phyloP scores from a whole-genome alignment of 352 stramenopile genomes.

The Phytophthora boehmeriae region DNA sequence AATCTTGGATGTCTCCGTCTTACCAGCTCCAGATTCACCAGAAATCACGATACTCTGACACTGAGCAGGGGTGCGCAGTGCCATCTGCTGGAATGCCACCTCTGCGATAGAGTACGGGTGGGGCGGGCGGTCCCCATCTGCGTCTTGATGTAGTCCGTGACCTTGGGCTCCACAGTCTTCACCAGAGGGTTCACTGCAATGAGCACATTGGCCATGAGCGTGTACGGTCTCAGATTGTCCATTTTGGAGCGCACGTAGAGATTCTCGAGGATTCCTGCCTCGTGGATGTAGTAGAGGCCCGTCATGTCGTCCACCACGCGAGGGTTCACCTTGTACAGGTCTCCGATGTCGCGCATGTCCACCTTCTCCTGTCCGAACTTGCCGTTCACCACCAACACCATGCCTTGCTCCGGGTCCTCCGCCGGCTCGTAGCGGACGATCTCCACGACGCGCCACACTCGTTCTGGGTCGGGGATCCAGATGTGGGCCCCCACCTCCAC shows the following conservation, averaged over 20 bases:
- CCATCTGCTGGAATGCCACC: constrained; percentile 91
- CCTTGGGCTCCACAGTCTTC: constrained; percentile 78
- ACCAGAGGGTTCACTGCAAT: constrained; percentile 90
- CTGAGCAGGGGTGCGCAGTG: constrained; percentile 74
- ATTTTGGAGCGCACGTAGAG: constrained; percentile 72
- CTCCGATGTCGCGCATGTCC: constrained; percentile 82
- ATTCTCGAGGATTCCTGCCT: constrained; percentile 86
- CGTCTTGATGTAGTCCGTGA: constrained; percentile 89
- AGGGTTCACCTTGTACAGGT: constrained; percentile 88
- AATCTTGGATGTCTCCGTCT: constrained; percentile 91
- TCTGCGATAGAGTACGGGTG: constrained; percentile 87
- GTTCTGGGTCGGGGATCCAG: constrained; percentile 85
- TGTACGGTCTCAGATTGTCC: constrained; percentile 83
- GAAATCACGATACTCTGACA: constrained; percentile 91
- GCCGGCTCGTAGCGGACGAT: constrained; percentile 59
- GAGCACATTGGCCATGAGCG: constrained; percentile 90
- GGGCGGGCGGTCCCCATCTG: constrained; percentile 84
- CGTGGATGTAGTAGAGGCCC: constrained; percentile 89
- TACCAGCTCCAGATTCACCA: constrained; percentile 84
- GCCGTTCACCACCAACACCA: constrained; percentile 72
- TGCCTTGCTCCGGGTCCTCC: constrained; percentile 62
- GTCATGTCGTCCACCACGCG: constrained; percentile 90
- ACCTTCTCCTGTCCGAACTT: constrained; percentile 76
- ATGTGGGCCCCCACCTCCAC: constrained; percentile 84
- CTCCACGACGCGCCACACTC: constrained; percentile 86